Evolutionary conservation across 768 basidiomycete genomes (phyloP).

Genomic region (Rhodotorula toruloides): DNA sequence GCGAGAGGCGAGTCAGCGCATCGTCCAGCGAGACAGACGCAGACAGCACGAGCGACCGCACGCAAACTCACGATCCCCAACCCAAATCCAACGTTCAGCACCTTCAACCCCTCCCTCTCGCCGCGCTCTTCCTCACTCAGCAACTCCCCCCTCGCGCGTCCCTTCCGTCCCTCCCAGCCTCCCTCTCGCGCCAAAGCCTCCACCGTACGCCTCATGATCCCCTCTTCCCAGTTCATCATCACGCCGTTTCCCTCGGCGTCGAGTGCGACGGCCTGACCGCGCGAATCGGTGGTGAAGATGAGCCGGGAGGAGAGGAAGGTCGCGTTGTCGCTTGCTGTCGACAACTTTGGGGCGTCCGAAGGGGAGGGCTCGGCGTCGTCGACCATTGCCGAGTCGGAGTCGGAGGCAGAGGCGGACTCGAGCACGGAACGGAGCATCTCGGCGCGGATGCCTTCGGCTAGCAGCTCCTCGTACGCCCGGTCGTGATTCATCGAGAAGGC

Average conservation of each 20-base stretch:
- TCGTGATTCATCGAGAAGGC: conserved; percentile 77
- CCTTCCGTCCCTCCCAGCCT: conserved; percentile 29
- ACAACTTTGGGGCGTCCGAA: conserved; percentile 4
- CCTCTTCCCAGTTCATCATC: conserved; percentile 98
- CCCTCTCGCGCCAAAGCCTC: conserved; percentile 56
- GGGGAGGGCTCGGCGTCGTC: conserved; percentile 41
- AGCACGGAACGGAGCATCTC: conserved; percentile 54
- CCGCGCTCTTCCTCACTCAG: conserved; percentile 34
- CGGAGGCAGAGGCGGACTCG: conserved; percentile 14
- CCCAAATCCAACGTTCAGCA: conserved; percentile 91
- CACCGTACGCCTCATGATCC: conserved; percentile 81
- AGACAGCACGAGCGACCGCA: background rate
- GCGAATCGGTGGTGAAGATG: conserved; percentile 61
- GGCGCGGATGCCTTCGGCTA: conserved; percentile 87
- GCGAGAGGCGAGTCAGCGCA: background rate
- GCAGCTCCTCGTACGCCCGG: conserved; percentile 67
- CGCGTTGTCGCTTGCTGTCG: conserved; percentile 38
- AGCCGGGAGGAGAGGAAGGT: conserved; percentile 68
- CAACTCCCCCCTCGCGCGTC: conserved; percentile 42
- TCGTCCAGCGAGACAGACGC: too few species aligned
- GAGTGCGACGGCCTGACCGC: conserved; percentile 78
- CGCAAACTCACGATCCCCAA: conserved; percentile 61
- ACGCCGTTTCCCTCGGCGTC: conserved; percentile 79
- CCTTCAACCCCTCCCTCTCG: conserved; percentile 50
- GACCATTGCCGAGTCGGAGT: conserved; percentile 36